A percentile compares a stretch with the other conserved stretches of the same genome.
Conservation (phyloP, 2,329 filamentous ascomycete species). For the Zarea fungicola region DNA sequence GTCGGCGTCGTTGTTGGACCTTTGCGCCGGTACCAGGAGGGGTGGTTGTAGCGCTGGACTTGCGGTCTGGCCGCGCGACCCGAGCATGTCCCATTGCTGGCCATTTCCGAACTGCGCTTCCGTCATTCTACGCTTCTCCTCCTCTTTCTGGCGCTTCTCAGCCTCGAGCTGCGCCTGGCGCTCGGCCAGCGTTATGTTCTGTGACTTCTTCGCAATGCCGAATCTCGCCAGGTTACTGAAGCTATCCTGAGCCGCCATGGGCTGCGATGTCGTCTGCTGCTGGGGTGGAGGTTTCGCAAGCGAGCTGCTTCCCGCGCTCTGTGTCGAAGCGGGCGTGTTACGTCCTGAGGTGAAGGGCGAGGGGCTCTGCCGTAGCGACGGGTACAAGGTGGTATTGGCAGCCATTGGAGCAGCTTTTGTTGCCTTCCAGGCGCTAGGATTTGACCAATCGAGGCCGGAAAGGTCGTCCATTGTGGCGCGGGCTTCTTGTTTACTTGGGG, state of each 20-base stretch:
- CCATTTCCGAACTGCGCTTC: conserved; percentile 74
- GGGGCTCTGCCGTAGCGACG: conserved; percentile 49
- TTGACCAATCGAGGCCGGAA: conserved; percentile 55
- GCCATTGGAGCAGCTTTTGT: conserved; percentile 29
- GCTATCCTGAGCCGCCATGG: conserved; percentile 52
- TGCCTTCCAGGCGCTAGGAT: conserved; percentile 29
- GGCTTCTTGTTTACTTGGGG: neutral
- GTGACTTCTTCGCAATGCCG: conserved; percentile 49
- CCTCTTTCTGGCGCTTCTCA: conserved; percentile 67
- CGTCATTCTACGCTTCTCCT: conserved; percentile 63
- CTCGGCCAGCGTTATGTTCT: conserved; percentile 73
- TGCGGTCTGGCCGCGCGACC: conserved; percentile 43
- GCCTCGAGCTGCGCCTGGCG: conserved; percentile 63
- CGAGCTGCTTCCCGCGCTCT: conserved; percentile 36
- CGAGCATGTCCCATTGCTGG: conserved; percentile 72
- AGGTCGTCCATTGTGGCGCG: conserved; percentile 54
- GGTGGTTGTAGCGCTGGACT: conserved; percentile 25
- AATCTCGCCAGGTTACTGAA: conserved; percentile 72
- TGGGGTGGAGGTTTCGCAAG: conserved; percentile 37
- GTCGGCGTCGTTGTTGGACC: conserved; percentile 43
- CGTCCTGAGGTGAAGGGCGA: conserved; percentile 51
- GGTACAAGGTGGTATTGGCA: conserved; percentile 39
- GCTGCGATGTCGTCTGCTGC: conserved; percentile 22
- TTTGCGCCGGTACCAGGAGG: conserved; percentile 10
- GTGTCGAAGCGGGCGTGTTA: conserved; percentile 51